Evolutionary conservation across 352 stramenopile species (phyloP), one percentile per base, ranked within the genome.

Genomic region (Pythium volutum): DNA sequence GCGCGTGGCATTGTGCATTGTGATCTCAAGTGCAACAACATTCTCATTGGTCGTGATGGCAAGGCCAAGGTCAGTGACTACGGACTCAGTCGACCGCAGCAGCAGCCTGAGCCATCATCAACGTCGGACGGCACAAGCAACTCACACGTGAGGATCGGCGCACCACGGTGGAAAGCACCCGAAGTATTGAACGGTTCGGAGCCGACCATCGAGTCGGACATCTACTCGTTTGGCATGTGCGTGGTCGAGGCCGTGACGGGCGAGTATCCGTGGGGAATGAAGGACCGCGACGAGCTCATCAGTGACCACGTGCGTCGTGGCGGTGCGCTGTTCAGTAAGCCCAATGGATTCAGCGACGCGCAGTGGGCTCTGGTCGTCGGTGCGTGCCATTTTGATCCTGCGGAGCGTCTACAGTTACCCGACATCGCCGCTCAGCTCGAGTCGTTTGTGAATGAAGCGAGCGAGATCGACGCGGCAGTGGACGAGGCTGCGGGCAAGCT

Each of bases 151-250:
- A 9, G 4, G 10, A 25, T 59, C 15, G 38, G 55, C 4, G 29
- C n/a, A 10, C 25, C 58, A 41, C 54, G 43, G 53, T 55, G n/a
- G n/a, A n/a, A n/a, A n/a, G n/a, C n/a, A n/a, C n/a, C n/a, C n/a
- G n/a, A n/a, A n/a, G n/a, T n/a, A n/a, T 36, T 75, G 1, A 26
- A 38, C 9, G 43, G 55, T 2, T 31, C 39, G 43, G 18, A 60
- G 57, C 66, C 55, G 18, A 46, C 55, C 4, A 36, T 45, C 0
- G 27, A 39, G 27, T 67, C 68, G 3, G 54, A 80, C 22, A 58
- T 73, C 1, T 75, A 73, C 36, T 41, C 68, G 29, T 67, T 76
- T 33, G 72, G 66, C 2, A 62, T 79, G 59, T 67, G 58, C 27
- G 51, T 64, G 1, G 53, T 76, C 27, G 72, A 76, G 51, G 72